These are phyloP conservation scores for Przewalskia tangutica DNA, from an alignment of 257 asterid genomes.

Conservation along the genomic window DNA sequence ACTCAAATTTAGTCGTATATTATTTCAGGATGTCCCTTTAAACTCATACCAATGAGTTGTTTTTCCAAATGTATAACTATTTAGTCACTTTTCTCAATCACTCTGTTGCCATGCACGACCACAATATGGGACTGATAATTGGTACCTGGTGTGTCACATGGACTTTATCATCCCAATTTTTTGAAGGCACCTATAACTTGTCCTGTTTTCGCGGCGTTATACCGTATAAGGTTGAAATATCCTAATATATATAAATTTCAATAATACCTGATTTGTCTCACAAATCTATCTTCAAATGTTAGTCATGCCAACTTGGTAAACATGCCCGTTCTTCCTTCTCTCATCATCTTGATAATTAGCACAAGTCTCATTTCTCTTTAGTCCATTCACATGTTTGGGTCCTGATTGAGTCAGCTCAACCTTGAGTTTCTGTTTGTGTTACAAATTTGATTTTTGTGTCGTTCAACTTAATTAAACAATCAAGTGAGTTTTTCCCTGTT, in stretches of 20 bases:
- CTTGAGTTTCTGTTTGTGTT: background rate
- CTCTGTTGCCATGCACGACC: background rate
- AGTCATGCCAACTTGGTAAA: background rate
- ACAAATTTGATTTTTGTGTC: background rate
- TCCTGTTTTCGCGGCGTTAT: background rate
- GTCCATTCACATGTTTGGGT: background rate
- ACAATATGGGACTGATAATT: background rate
- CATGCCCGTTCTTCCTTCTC: background rate
- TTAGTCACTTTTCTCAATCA: background rate
- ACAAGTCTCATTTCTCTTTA: background rate
- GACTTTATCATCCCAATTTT: background rate
- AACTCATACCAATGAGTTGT: background rate
- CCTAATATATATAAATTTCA: background rate
- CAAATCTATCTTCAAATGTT: background rate
- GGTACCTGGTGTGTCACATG: background rate
- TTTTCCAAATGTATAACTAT: background rate
- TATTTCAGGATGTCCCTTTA: background rate
- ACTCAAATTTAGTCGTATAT: background rate
- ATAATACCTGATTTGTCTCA: background rate
- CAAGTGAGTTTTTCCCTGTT: background rate
- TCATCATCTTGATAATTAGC: background rate
- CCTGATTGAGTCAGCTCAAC: background rate
- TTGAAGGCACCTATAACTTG: background rate
- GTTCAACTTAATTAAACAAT: background rate
- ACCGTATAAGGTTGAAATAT: background rate